Evolutionary conservation across 768 basidiomycete species (phyloP).

Genomic region (Amanita molliuscula): DNA sequence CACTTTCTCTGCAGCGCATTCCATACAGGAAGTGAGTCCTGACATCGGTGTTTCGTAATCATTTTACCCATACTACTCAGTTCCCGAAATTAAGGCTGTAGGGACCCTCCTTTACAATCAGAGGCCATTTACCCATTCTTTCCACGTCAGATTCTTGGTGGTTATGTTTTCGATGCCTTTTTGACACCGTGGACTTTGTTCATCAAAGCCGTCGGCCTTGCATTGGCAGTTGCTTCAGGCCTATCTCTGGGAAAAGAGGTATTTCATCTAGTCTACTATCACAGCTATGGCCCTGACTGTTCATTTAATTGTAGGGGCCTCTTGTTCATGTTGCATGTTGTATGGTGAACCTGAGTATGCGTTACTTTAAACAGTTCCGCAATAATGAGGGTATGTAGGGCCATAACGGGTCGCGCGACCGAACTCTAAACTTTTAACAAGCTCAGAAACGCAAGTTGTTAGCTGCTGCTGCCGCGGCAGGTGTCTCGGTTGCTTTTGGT

Average conservation of each 20-base stretch:
- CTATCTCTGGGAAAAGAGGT: slow-evolving; percentile 82
- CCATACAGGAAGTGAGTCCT: slow-evolving; percentile 64
- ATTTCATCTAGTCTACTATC: slow-evolving; percentile 7
- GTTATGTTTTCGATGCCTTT: slow-evolving; percentile 82
- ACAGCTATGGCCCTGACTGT: neutral
- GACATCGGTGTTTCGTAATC: neutral
- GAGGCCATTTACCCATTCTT: neutral
- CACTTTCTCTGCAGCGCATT: slow-evolving; percentile 43
- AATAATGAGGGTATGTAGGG: slow-evolving; percentile 64
- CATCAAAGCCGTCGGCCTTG: slow-evolving; percentile 76
- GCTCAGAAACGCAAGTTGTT: slow-evolving; percentile 76
- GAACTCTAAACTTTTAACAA: slow-evolving; percentile 14
- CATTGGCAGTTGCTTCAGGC: slow-evolving; percentile 78
- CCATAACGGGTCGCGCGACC: neutral
- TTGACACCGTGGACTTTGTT: slow-evolving; percentile 80
- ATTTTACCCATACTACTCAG: slow-evolving; percentile 20
- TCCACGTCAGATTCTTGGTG: slow-evolving; percentile 52
- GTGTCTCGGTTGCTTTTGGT: slow-evolving; percentile 84
- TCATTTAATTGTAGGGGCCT: slow-evolving; percentile 42
- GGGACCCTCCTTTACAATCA: slow-evolving; percentile 11
- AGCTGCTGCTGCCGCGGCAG: slow-evolving; percentile 77
- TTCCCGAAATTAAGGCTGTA: slow-evolving; percentile 75
- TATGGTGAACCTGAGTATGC: slow-evolving; percentile 61
- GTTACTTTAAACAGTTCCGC: slow-evolving; percentile 60
- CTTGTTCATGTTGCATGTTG: slow-evolving; percentile 82